These are phyloP conservation scores for Firmiana major DNA, from an alignment of 345 rosid genomes.

Conservation along the genomic window DNA sequence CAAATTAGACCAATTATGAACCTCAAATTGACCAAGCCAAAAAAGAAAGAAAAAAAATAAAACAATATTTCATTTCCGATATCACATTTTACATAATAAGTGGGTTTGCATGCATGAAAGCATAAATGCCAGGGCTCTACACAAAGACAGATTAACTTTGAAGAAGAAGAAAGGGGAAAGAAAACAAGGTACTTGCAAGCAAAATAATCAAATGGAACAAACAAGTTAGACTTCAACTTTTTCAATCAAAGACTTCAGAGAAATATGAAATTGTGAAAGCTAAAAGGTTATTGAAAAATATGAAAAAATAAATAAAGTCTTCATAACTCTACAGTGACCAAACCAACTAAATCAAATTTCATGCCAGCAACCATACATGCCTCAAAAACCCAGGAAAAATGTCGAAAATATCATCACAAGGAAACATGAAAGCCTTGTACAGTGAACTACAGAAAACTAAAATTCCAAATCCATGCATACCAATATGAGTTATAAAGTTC, in stretches of 20 bases:
- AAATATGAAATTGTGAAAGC: not conserved
- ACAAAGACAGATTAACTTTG: not conserved
- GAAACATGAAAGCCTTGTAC: not conserved
- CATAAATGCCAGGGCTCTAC: not conserved
- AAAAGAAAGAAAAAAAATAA: not conserved
- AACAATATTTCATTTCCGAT: slow-evolving; percentile 36
- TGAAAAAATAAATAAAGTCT: not conserved
- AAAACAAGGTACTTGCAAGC: not conserved
- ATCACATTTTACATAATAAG: not conserved
- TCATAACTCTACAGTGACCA: not conserved
- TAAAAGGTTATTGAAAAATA: not conserved
- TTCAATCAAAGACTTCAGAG: not conserved
- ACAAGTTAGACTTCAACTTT: not conserved
- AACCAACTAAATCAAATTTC: not conserved
- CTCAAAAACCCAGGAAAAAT: not conserved
- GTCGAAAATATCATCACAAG: not conserved
- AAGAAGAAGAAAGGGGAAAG: not conserved
- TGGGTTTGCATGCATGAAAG: not conserved
- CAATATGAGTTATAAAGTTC: not conserved
- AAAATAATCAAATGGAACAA: not conserved
- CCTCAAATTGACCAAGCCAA: slow-evolving; percentile 1
- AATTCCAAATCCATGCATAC: not conserved
- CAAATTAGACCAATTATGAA: slow-evolving; percentile 1
- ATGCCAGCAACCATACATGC: not conserved
- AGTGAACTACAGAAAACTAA: not conserved